Percentiles rank a stretch among this genome's conserved stretches.
Evolutionary conservation across 106 monocot genomes (phyloP).

Genomic region (Dioscorea alata): DNA sequence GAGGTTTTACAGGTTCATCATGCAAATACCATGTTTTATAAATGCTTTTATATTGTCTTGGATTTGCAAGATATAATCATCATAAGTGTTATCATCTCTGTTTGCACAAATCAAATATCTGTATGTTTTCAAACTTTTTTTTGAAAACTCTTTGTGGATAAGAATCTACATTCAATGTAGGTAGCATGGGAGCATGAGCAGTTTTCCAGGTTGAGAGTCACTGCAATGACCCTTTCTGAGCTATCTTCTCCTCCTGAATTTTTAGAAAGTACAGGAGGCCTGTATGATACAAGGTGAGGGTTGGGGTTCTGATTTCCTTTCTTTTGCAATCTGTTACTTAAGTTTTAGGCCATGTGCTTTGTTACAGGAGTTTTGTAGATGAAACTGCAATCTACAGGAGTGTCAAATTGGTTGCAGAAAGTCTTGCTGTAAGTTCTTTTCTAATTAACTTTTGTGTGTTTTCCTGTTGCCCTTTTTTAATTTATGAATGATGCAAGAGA

Average conservation of each 20-base stretch:
- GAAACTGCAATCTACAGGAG: constrained; percentile 58
- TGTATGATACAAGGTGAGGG: constrained; percentile 65
- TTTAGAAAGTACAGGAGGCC: constrained; percentile 74
- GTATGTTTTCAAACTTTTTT: too few relatives aligned
- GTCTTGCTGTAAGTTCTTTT: constrained; percentile 74
- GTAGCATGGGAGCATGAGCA: constrained; percentile 99
- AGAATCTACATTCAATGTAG: constrained; percentile 27
- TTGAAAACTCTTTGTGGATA: neutral
- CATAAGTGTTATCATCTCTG: too few relatives aligned
- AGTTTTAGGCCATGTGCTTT: neutral
- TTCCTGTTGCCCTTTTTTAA: too few relatives aligned
- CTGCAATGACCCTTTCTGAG: constrained; percentile 86
- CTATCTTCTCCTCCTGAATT: constrained; percentile 70
- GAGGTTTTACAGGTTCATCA: too few relatives aligned
- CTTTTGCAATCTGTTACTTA: neutral
- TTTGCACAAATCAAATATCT: too few relatives aligned
- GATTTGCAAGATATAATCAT: too few relatives aligned
- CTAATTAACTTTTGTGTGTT: too few relatives aligned
- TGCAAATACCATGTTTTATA: too few relatives aligned
- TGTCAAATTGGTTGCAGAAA: constrained; percentile 87
- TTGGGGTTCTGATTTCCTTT: neutral
- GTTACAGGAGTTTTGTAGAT: constrained; percentile 55
- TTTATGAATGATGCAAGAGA: too few relatives aligned
- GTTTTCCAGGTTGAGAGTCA: constrained; percentile 90
- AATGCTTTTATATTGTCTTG: too few relatives aligned